phyloP scores from a whole-genome alignment of 257 asterid species.

The Gynochthodes officinalis region DNA sequence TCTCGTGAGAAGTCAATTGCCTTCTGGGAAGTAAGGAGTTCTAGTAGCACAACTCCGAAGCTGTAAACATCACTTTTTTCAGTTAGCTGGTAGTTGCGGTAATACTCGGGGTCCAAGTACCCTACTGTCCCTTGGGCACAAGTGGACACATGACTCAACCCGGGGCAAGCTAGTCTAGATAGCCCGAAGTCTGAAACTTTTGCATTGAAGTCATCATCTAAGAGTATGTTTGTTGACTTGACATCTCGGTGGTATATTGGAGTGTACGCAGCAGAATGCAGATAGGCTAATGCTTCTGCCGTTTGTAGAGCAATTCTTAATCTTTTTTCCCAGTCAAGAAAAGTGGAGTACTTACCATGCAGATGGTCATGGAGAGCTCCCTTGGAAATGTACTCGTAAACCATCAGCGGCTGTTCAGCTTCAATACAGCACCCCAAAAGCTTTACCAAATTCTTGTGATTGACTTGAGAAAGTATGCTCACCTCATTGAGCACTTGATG shows the following conservation, averaged over 20 bases:
- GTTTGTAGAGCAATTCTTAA: slow-evolving; percentile 37
- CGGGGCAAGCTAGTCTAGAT: slow-evolving; percentile 40
- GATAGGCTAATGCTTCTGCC: slow-evolving; percentile 45
- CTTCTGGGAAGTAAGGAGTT: slow-evolving; percentile 39
- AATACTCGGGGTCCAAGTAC: slow-evolving; percentile 44
- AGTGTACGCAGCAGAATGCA: slow-evolving; percentile 43
- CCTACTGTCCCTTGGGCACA: slow-evolving; percentile 50
- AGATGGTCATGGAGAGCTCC: slow-evolving; percentile 44
- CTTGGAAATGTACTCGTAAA: slow-evolving; percentile 40
- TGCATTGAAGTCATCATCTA: slow-evolving; percentile 32
- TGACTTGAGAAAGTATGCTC: slow-evolving; percentile 45
- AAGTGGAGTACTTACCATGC: slow-evolving; percentile 28
- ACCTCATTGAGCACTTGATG: slow-evolving; percentile 40
- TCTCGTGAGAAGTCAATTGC: slow-evolving; percentile 35
- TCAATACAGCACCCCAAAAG: slow-evolving; percentile 44
- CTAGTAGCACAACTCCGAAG: slow-evolving; percentile 42
- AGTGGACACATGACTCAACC: slow-evolving; percentile 41
- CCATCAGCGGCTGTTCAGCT: slow-evolving; percentile 42
- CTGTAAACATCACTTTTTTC: slow-evolving; percentile 50
- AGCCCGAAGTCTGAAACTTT: slow-evolving; percentile 46
- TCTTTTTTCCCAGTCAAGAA: slow-evolving; percentile 37
- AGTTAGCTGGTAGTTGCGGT: slow-evolving; percentile 34
- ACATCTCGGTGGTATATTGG: slow-evolving; percentile 50
- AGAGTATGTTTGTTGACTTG: slow-evolving; percentile 43
- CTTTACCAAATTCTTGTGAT: slow-evolving; percentile 42